These are phyloP conservation scores for Apiotrichum domesticum DNA, from an alignment of 1,284 basidiomycete species.

Conservation along the genomic window DNA sequence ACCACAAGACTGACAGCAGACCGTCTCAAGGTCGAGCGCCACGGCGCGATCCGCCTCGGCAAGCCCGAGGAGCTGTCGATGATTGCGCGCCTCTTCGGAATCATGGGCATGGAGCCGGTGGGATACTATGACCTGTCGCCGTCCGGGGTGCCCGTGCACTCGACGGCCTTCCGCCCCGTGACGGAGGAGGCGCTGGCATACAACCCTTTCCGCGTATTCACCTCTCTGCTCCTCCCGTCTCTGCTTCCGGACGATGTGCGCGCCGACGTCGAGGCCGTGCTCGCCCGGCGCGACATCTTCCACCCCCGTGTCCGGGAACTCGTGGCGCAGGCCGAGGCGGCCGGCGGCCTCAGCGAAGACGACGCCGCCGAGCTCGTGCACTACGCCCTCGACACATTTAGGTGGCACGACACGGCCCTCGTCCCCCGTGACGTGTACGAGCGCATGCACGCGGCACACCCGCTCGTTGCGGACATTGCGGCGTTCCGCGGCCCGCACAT, in stretches of 20 bases:
- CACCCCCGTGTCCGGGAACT: slow-evolving; percentile 33
- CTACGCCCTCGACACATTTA: slow-evolving; percentile 45
- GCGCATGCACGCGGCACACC: slow-evolving; percentile 36
- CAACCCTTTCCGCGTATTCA: slow-evolving; percentile 49
- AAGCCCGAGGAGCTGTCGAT: slow-evolving; percentile 41
- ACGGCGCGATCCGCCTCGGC: slow-evolving; percentile 49
- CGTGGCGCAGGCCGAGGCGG: slow-evolving; percentile 34
- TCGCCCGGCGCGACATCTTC: slow-evolving; percentile 43
- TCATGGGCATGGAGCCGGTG: slow-evolving; percentile 47
- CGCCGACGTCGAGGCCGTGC: slow-evolving; percentile 27
- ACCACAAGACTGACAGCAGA: slow-evolving; percentile 20
- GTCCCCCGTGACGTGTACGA: slow-evolving; percentile 39
- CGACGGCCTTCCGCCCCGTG: slow-evolving; percentile 47
- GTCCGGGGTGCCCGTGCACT: slow-evolving; percentile 47
- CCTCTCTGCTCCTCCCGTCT: slow-evolving; percentile 43
- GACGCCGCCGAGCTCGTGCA: slow-evolving; percentile 38
- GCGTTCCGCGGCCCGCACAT: slow-evolving; percentile 49
- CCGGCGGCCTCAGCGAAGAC: slow-evolving; percentile 24
- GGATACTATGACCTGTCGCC: slow-evolving; percentile 49
- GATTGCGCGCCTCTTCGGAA: slow-evolving; percentile 43
- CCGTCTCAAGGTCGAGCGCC: slow-evolving; percentile 45
- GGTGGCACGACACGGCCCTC: slow-evolving; percentile 45
- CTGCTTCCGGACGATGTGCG: slow-evolving; percentile 38
- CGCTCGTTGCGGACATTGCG: slow-evolving; percentile 47
- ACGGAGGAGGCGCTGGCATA: slow-evolving; percentile 28